phyloP scores from a whole-genome alignment of 805 yeast species.

The Pichia occidentalis region DNA sequence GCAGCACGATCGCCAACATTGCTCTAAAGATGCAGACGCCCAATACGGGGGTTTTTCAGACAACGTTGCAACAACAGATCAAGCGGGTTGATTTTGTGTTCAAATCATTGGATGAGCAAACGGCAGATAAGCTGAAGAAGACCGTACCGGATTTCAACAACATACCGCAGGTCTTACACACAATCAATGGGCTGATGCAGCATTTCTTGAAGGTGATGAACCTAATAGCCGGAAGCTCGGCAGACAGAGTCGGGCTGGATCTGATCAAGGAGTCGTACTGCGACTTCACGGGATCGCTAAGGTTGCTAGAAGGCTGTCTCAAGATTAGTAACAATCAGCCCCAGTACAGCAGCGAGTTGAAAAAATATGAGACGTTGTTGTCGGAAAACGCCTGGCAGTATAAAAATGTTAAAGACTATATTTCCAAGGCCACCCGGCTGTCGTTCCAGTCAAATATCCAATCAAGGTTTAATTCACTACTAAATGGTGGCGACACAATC shows the following conservation, averaged over 20 bases:
- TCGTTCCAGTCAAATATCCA: constrained; percentile 7
- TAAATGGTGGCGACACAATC: constrained; percentile 8
- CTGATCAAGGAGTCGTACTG: constrained; percentile 6
- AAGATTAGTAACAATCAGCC: background rate
- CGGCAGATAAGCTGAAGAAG: constrained; percentile 1
- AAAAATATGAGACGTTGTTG: background rate
- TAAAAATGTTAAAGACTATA: constrained; percentile 8
- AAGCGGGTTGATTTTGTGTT: constrained; percentile 5
- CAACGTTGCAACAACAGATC: constrained; percentile 4
- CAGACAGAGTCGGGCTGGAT: constrained; percentile 6
- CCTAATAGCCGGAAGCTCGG: background rate
- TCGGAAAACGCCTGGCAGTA: constrained; percentile 2
- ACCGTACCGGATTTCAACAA: background rate
- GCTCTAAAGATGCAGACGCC: constrained; percentile 4
- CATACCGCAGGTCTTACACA: background rate
- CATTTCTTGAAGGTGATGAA: background rate
- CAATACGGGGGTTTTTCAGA: constrained; percentile 3
- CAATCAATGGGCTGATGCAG: background rate
- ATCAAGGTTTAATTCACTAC: constrained; percentile 8
- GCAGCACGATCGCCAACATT: background rate
- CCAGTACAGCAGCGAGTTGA: background rate
- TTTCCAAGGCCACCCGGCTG: constrained; percentile 1
- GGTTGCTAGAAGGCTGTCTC: constrained; percentile 1
- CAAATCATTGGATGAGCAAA: constrained; percentile 4
- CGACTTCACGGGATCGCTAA: constrained; percentile 2